phyloP scores from a whole-genome alignment of 176 grass and related monocot genomes.

The Oryza glumipatula region DNA sequence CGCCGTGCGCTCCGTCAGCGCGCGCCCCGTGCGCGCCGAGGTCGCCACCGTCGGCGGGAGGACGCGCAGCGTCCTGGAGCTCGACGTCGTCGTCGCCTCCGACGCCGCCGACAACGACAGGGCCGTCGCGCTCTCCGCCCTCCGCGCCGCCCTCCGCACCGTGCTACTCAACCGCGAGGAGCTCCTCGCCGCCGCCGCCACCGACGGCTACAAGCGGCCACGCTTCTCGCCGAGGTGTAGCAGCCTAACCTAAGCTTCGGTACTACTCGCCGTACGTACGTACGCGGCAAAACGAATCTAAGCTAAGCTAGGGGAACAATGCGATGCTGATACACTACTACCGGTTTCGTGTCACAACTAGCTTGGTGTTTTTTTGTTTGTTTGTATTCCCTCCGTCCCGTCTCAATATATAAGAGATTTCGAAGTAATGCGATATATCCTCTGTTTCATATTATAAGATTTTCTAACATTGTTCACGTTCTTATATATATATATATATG shows the following conservation, averaged over 20 bases:
- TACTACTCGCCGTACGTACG: neutral
- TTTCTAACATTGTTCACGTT: no score
- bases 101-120: neutral
- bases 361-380: neutral
- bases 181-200: slow-evolving; percentile 24
- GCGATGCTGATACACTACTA: neutral
- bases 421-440: no score
- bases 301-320: neutral
- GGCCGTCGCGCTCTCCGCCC: slow-evolving; percentile 44
- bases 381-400: no score
- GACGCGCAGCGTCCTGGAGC: slow-evolving; percentile 67
- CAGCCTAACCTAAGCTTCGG: neutral
- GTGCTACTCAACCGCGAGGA: slow-evolving; percentile 66
- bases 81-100: slow-evolving; percentile 60
- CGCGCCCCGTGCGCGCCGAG: slow-evolving; percentile 80
- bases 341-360: neutral
- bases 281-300: slow-evolving; percentile 5
- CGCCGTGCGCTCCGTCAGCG: slow-evolving; percentile 72
- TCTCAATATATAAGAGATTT: no score
- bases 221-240: slow-evolving; percentile 48
- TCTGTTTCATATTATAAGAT: no score
- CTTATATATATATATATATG: no score
- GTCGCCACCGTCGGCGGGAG: slow-evolving; percentile 77
- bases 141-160: slow-evolving; percentile 70
- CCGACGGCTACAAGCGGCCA: slow-evolving; percentile 59